A percentile compares a stretch with the other conserved stretches of the same genome.
phyloP scores from a whole-genome alignment of 2,329 filamentous ascomycete species.

The Trematosphaeria pertusa region DNA sequence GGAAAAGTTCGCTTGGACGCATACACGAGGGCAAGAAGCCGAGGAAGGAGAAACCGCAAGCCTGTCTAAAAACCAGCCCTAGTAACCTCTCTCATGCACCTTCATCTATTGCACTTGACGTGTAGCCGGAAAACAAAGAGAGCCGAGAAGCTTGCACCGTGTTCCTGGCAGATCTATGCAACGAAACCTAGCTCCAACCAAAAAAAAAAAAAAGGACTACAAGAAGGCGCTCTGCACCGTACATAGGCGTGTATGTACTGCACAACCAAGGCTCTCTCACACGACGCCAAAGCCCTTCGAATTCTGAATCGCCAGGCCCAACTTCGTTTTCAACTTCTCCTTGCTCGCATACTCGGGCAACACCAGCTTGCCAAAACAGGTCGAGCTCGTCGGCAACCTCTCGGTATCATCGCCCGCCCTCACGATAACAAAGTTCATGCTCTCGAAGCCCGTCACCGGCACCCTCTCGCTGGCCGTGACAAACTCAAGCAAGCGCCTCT shows the following conservation, averaged over 20 bases:
- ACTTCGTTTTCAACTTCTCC: conserved; percentile 73
- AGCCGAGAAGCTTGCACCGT: too few species aligned
- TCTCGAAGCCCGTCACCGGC: conserved; percentile 83
- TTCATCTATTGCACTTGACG: too few species aligned
- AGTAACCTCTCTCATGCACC: too few species aligned
- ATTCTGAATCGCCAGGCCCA: conserved; percentile 88
- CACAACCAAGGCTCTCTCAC: conserved; percentile 14
- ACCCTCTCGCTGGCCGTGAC: conserved; percentile 92
- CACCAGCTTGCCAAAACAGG: conserved; percentile 88
- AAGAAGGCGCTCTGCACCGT: background rate
- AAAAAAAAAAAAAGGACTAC: too few species aligned
- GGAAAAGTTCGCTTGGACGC: too few species aligned
- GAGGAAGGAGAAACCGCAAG: too few species aligned
- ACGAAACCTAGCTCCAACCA: too few species aligned
- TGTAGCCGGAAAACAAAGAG: too few species aligned
- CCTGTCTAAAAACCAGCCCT: too few species aligned
- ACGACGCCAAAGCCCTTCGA: conserved; percentile 79
- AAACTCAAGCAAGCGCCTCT: conserved; percentile 83
- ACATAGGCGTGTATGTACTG: background rate
- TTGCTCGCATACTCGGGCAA: conserved; percentile 80
- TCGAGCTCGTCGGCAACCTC: conserved; percentile 82
- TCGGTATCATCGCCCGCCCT: conserved; percentile 70
- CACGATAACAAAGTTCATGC: conserved; percentile 83
- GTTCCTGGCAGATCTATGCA: too few species aligned
- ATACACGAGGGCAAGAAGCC: too few species aligned